Evolutionary conservation across 768 basidiomycete genomes (phyloP).

Genomic region (Pulveroboletus sp.): DNA sequence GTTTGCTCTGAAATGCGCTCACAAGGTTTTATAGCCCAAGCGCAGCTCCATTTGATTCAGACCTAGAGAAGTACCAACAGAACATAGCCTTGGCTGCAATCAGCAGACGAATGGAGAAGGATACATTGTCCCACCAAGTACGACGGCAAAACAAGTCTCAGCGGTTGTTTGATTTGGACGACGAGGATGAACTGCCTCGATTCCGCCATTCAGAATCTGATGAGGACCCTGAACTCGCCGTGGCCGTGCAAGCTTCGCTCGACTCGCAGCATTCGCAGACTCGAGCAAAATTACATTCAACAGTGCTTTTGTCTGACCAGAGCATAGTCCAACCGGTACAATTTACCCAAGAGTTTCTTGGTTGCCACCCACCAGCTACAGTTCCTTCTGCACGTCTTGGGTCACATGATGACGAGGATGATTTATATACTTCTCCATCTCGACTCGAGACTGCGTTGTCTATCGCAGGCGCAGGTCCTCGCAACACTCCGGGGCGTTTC

Average conservation of each 20-base stretch:
- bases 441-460: slow-evolving; percentile 67
- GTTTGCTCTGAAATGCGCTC: slow-evolving; percentile 3
- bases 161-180: slow-evolving; percentile 55
- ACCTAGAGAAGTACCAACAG: slow-evolving; percentile 60
- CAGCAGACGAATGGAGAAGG: slow-evolving; percentile 44
- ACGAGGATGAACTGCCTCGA: slow-evolving; percentile 40
- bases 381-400: background rate
- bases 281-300: background rate
- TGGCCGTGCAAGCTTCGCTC: slow-evolving; percentile 64
- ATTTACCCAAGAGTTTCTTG: background rate
- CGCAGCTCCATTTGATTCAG: slow-evolving; percentile 46
- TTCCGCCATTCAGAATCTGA: slow-evolving; percentile 27
- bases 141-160: slow-evolving; percentile 36
- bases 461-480: slow-evolving; percentile 57
- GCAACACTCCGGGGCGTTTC: slow-evolving; percentile 12
- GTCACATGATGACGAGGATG: slow-evolving; percentile 37
- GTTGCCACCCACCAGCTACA: background rate
- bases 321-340: slow-evolving; percentile 4
- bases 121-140: slow-evolving; percentile 20
- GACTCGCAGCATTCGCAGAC: slow-evolving; percentile 26
- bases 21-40: slow-evolving; percentile 27
- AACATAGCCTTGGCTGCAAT: slow-evolving; percentile 63
- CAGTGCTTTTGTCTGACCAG: slow-evolving; percentile 6
- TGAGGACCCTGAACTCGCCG: slow-evolving; percentile 54
- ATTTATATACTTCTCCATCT: slow-evolving; percentile 49